Evolutionary conservation across 345 rosid genomes (phyloP).

Genomic region (Anacardium occidentale): DNA sequence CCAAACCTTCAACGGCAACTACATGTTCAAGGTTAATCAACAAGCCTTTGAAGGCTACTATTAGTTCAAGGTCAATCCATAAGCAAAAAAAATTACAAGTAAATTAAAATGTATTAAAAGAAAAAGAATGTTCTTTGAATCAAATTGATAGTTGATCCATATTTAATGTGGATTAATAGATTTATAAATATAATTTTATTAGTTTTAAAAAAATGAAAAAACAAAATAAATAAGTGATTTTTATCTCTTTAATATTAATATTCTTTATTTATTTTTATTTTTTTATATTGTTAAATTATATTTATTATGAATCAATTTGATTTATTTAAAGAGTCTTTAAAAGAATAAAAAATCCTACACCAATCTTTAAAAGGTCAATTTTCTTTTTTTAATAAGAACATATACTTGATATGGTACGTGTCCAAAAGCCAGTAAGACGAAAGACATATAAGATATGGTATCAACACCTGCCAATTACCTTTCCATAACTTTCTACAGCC

Average conservation of each 20-base stretch:
- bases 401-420: neutral
- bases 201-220: no score
- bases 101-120: neutral
- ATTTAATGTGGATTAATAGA: no score
- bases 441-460: neutral
- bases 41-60: neutral
- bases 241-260: no score
- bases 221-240: no score
- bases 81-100: neutral
- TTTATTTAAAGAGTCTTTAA: no score
- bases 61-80: neutral
- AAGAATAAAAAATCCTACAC: no score
- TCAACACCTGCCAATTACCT: constrained; percentile 50
- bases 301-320: no score
- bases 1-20: neutral
- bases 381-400: neutral
- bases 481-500: constrained; percentile 45
- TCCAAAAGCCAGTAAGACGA: neutral
- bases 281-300: no score
- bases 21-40: neutral
- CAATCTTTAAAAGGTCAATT: constrained; percentile 20
- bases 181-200: no score
- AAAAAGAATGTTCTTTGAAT: no score
- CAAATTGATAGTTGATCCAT: no score
- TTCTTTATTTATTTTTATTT: no score